These are phyloP conservation scores for Heliamphora exappendiculata DNA, from an alignment of 148 eudicot genomes.

Conservation along the genomic window DNA sequence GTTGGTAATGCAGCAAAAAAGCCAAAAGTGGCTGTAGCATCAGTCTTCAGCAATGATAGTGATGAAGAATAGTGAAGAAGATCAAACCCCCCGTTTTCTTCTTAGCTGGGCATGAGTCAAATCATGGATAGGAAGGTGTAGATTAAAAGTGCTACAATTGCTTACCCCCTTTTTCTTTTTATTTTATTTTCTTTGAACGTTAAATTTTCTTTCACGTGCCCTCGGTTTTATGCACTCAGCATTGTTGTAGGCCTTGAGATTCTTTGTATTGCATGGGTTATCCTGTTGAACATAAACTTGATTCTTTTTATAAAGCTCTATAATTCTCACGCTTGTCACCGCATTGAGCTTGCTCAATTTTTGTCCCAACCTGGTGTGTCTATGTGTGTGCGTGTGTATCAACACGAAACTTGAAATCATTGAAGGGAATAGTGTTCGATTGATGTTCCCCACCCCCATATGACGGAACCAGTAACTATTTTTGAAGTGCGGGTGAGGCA, in stretches of 20 bases:
- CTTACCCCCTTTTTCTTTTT: not conserved
- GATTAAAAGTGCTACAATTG: not conserved
- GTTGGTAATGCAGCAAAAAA: slow-evolving; percentile 47
- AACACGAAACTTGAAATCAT: too few species aligned
- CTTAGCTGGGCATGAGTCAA: not conserved
- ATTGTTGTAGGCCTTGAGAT: not conserved
- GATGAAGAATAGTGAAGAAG: slow-evolving; percentile 60
- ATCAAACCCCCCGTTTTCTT: not conserved
- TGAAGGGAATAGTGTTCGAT: too few species aligned
- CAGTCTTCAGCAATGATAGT: slow-evolving; percentile 65
- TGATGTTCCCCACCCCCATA: too few species aligned
- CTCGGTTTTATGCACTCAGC: not conserved
- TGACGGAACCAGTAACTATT: too few species aligned
- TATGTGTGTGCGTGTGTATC: too few species aligned
- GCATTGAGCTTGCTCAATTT: not conserved
- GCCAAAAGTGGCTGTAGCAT: slow-evolving; percentile 65
- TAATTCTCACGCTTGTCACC: not conserved
- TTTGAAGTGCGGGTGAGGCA: too few species aligned
- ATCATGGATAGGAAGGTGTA: not conserved
- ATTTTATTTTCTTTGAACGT: not conserved
- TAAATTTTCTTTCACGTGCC: not conserved
- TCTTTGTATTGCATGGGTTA: not conserved
- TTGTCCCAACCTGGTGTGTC: too few species aligned
- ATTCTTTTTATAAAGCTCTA: not conserved
- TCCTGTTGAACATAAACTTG: not conserved